These are phyloP conservation scores for Rhododendron williamsianum DNA, from an alignment of 148 eudicot genomes.

Conservation along the genomic window DNA sequence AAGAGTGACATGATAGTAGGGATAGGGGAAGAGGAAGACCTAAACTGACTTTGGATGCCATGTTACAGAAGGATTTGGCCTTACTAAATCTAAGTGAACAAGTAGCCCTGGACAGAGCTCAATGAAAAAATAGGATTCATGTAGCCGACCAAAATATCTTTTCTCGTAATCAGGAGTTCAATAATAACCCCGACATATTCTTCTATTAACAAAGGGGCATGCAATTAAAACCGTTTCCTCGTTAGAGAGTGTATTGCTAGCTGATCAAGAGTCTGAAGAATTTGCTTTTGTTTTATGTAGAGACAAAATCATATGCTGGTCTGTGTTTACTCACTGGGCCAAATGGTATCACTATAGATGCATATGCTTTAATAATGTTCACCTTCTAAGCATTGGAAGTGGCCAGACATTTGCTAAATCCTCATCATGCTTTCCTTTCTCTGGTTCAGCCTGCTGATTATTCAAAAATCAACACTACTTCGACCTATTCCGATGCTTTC, in stretches of 20 bases:
- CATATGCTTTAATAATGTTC: conserved; percentile 7
- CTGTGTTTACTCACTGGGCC: background rate
- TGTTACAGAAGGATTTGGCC: no score
- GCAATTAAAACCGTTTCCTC: background rate
- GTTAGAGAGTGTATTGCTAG: background rate
- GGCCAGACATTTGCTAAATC: conserved; percentile 61
- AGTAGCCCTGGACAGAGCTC: no score
- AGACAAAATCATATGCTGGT: background rate
- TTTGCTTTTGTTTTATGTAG: background rate
- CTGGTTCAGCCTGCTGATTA: conserved; percentile 38
- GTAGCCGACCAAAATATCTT: no score
- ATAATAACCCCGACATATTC: background rate
- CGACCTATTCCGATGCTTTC: background rate
- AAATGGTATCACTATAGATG: background rate
- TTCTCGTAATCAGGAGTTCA: background rate
- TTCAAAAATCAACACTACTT: conserved; percentile 1
- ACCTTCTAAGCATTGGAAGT: conserved; percentile 76
- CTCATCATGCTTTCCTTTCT: conserved; percentile 36
- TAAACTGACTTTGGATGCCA: no score
- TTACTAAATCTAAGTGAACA: no score
- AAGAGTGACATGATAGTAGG: no score
- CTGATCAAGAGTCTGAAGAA: background rate
- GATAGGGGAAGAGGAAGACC: no score
- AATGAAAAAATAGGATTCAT: no score
- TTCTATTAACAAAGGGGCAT: background rate